Percentiles rank a stretch among this genome's conserved stretches.
phyloP scores from a whole-genome alignment of 1,284 basidiomycete genomes.

The Afroboletus lepidellus region DNA sequence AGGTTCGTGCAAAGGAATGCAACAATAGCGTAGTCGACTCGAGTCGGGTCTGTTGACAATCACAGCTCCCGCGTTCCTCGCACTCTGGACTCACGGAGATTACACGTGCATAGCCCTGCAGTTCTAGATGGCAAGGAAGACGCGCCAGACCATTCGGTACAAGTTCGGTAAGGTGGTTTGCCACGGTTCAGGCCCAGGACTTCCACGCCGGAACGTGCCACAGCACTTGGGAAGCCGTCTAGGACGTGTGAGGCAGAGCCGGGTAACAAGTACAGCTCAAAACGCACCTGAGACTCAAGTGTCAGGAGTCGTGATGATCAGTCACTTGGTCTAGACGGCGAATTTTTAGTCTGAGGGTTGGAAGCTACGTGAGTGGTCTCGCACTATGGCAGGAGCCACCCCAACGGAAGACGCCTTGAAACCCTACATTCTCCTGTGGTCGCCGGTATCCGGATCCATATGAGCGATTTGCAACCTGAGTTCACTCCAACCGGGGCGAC shows the following conservation, averaged over 20 bases:
- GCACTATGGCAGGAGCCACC: neutral
- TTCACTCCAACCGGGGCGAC: neutral
- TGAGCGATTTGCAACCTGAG: neutral
- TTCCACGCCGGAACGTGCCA: slow-evolving; percentile 12
- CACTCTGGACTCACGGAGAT: slow-evolving; percentile 20
- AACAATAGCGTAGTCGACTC: neutral
- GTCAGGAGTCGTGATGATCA: neutral
- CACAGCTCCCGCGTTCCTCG: neutral
- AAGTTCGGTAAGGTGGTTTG: slow-evolving; percentile 1
- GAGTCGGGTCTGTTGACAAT: neutral
- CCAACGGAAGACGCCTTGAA: slow-evolving; percentile 1
- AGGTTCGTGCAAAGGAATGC: slow-evolving; percentile 18
- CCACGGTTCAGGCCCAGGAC: slow-evolving; percentile 5
- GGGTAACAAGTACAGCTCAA: neutral
- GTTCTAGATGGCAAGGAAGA: slow-evolving; percentile 10
- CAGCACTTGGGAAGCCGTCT: neutral
- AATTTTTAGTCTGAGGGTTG: neutral
- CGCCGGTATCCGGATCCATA: slow-evolving; percentile 18
- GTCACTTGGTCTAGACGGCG: neutral
- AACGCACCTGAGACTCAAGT: neutral
- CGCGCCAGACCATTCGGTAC: slow-evolving; percentile 1
- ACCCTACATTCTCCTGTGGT: slow-evolving; percentile 10
- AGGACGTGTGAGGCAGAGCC: neutral
- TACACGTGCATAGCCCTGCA: slow-evolving; percentile 20
- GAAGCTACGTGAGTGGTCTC: neutral